These are phyloP conservation scores for Acidiella bohemica DNA, from an alignment of 495 filamentous ascomycete genomes.

Conservation along the genomic window DNA sequence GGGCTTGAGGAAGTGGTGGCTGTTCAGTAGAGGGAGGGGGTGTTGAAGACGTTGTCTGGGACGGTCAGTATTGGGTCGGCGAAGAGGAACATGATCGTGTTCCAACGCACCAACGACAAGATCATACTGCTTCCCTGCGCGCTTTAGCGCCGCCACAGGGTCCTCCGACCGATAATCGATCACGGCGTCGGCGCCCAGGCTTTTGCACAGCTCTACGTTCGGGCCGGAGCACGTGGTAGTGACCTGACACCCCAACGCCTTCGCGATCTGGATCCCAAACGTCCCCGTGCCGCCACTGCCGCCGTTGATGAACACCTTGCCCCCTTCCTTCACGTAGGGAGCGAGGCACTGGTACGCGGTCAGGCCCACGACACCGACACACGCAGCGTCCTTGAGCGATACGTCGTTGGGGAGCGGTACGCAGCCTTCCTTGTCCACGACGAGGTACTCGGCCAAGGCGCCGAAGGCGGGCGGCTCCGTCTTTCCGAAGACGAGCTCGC, in stretches of 20 bases:
- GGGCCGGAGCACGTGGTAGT: slow-evolving; percentile 23
- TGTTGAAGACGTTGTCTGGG: no score
- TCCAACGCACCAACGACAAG: slow-evolving; percentile 21
- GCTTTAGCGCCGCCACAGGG: slow-evolving; percentile 13
- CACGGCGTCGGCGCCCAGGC: slow-evolving; percentile 20
- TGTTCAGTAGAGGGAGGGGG: slow-evolving; percentile 14
- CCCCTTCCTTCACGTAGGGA: slow-evolving; percentile 20
- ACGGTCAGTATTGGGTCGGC: no score
- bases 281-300: slow-evolving; percentile 26
- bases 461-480: slow-evolving; percentile 14
- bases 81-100: no score
- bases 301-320: slow-evolving; percentile 29
- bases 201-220: slow-evolving; percentile 22
- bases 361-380: slow-evolving; percentile 20
- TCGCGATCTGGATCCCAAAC: slow-evolving; percentile 27
- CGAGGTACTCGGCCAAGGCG: slow-evolving; percentile 20
- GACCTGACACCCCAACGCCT: slow-evolving; percentile 24
- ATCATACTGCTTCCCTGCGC: slow-evolving; percentile 7
- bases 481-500: slow-evolving; percentile 26
- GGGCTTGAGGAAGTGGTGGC: slow-evolving; percentile 16
- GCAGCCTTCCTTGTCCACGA: slow-evolving; percentile 10
- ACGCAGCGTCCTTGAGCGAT: slow-evolving; percentile 20
- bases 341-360: slow-evolving; percentile 24
- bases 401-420: slow-evolving; percentile 21
- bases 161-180: slow-evolving; percentile 18